phyloP scores from a whole-genome alignment of 306 rosid genomes.

The Glycine tomentella region DNA sequence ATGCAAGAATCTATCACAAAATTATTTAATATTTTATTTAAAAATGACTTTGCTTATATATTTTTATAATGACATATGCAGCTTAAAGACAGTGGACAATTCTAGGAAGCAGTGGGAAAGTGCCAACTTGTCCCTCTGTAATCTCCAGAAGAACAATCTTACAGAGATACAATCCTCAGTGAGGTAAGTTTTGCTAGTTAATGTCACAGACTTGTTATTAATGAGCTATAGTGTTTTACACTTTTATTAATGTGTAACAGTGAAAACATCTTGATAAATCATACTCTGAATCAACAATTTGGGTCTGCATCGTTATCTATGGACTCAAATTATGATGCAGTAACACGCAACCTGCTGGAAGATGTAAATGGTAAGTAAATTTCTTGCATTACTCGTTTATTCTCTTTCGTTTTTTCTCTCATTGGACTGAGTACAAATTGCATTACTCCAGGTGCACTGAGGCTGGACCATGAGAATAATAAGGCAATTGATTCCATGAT shows the following conservation, averaged over 20 bases:
- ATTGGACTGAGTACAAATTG: conserved; percentile 23
- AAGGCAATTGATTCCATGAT: conserved; percentile 71
- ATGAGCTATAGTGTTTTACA: conserved; percentile 3
- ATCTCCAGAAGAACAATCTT: conserved; percentile 54
- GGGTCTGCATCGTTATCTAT: conserved; percentile 55
- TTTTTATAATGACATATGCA: conserved; percentile 54
- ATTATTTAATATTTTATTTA: neutral
- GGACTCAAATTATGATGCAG: conserved; percentile 62
- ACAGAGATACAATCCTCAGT: conserved; percentile 65
- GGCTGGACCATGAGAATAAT: conserved; percentile 70
- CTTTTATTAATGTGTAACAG: conserved; percentile 53
- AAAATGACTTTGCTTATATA: neutral
- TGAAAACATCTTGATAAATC: conserved; percentile 56
- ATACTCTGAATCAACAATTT: conserved; percentile 58
- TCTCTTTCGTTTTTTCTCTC: neutral
- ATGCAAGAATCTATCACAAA: neutral
- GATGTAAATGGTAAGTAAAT: conserved; percentile 85
- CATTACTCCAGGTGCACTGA: conserved; percentile 59
- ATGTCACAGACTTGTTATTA: conserved; percentile 1
- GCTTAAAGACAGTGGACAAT: conserved; percentile 66
- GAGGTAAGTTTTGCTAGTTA: conserved; percentile 61
- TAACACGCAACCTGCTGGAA: conserved; percentile 53
- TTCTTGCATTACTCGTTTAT: conserved; percentile 10
- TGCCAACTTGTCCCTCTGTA: conserved; percentile 55
- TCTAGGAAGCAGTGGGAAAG: conserved; percentile 76